These are phyloP conservation scores for Eucalyptus marginata DNA, from an alignment of 345 rosid species.

Conservation along the genomic window DNA sequence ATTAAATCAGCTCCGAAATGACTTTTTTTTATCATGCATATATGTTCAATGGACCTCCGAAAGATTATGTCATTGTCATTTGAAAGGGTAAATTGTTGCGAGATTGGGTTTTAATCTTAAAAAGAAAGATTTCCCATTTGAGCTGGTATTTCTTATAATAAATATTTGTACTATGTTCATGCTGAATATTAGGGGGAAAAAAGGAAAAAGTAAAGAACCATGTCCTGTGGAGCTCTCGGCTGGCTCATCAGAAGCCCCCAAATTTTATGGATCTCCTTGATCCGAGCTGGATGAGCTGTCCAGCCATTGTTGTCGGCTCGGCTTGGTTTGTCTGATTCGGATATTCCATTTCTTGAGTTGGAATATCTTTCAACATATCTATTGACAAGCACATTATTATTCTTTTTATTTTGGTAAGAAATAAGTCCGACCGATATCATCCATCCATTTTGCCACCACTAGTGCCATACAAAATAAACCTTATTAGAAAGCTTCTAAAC, in stretches of 20 bases:
- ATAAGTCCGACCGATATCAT: not conserved
- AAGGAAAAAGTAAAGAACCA: not conserved
- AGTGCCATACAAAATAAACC: not conserved
- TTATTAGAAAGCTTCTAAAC: not conserved
- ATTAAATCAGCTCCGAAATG: fast-evolving
- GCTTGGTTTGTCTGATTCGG: not conserved
- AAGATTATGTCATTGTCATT: not conserved
- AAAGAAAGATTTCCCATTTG: not conserved
- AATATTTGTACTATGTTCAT: not conserved
- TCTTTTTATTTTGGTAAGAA: not conserved
- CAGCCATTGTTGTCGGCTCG: not conserved
- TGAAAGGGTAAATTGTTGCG: not conserved
- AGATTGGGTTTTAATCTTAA: not conserved
- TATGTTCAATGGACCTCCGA: not conserved
- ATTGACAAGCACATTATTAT: not conserved
- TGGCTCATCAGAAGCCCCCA: not conserved
- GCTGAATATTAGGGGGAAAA: not conserved
- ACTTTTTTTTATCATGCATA: not conserved
- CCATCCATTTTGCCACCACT: not conserved
- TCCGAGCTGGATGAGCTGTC: constrained; percentile 1
- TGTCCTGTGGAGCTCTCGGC: not conserved
- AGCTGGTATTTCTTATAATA: not conserved
- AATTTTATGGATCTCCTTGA: not conserved
- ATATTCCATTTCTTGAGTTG: not conserved
- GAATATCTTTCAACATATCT: not conserved